Base-by-base conservation (phyloP, 495 filamentous ascomycete species). In the Podospora appendiculata region DNA sequence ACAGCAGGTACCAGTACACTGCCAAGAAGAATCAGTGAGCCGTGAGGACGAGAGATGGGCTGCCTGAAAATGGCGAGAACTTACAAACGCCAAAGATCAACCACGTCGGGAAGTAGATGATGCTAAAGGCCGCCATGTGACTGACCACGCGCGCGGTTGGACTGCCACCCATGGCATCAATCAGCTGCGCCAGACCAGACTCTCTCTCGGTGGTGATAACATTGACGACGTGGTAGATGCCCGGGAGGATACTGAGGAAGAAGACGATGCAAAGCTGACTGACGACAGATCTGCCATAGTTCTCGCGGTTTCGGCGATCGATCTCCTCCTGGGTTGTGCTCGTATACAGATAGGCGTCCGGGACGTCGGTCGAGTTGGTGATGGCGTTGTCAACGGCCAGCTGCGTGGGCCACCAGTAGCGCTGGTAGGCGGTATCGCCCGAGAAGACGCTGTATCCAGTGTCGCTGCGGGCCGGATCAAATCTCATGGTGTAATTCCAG, bases 181-280 rank as follows among this genome's bases (percentile, higher is more conserved):
- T 71, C 33, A 91, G 70, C 51, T 86, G 80, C 12, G 85, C 83
- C 73, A 87, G 83, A 35, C 86, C 87, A 19, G 77, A 66, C 62
- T 89, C 87, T 46, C 87, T 72, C 67, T 91, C 87, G 12, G 75
- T 75, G 9, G 86, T 85, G 55, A 87, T 80, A 55, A 86, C 75
- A 12, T 85, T 44, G 19, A 54, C 51, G 16, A 47, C 44, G 48
- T 60, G 58, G 40, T 60, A 56, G 16, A 60, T 39, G 3, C 17
- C 32, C n/a, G 48, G 47, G 6, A 60, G 43, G 4, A 49, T 52
- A 17, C 47, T 42, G 6, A 60, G 40, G 34, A 57, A 60, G 54
- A 57, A 60, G 38, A 52, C 54, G 41, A 60, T 54, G 50, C 25
- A 34, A 32, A 40, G 52, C 18, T 34, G 52, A 8, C 25, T 39